Evolutionary conservation across 768 basidiomycete species (phyloP), one percentile per base, ranked within the genome.

Genomic region (Suillus paluster): DNA sequence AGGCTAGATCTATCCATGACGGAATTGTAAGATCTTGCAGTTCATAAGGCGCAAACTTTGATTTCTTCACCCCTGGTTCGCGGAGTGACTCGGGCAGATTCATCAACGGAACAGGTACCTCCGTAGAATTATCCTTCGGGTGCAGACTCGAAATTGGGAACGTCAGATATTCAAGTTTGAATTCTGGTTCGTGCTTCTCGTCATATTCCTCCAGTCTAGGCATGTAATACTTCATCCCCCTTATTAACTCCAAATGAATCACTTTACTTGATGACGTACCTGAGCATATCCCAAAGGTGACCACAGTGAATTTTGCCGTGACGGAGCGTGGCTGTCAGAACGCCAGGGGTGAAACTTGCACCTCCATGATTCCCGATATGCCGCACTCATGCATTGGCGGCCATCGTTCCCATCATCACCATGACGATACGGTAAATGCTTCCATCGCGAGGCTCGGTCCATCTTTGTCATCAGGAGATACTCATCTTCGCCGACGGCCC

Each of bases 271-370:
- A 61, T n/a, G 25, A 66, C 83, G 58, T 70, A 92, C 94, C 84
- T 97, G 95, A 54, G 91, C 88, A 79, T 89, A 97, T 49, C 93
- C 93, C 45, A 95, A 77, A 5, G 91, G 89, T 10, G 86, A 85
- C 83, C 89, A 90, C 52, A 82, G 80, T 55, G 78, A 78, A 73
- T 95, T 95, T 38, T 68, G 79, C 61, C 91, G 80, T 27, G 91
- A 91, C 12, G 95, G 94, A 12, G 91, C 83, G 23, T 82, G 70
- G 25, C 83, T 75, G 76, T 84, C 87, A 67, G 83, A 86, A 73
- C 82, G 78, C 88, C 84, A 90, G 19, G 82, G 77, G 61, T 83
- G 78, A 65, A 84, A 77, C 64, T 84, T 81, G 72, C 90, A 91
- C 67, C 83, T 83, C 83, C 89, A 90, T 42, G 84, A 85, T 52